Base-by-base conservation (phyloP, 768 basidiomycete genomes). In the Naganishia vishniacii region DNA sequence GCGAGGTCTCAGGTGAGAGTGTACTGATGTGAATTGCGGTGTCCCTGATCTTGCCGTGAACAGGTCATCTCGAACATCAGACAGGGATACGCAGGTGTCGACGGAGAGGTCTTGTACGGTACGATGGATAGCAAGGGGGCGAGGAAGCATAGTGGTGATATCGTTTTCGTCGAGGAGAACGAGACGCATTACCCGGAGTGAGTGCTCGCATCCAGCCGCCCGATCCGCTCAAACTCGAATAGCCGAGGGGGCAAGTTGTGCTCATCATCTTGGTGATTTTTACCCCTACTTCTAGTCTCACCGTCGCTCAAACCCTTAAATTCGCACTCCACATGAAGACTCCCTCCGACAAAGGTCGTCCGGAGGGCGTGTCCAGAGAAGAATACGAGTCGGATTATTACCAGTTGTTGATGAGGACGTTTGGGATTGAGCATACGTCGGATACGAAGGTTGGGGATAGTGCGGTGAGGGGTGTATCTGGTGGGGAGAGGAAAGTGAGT, bases 21-120 rank as follows among this genome's bases (percentile, higher is more conserved):
- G 6, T 29, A 32, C 51, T 23, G 51, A 12, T 31, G 16, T 40
- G 46, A 47, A 20, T 23, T 28, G 26, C 51, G n/a, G 31, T 56
- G 51, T 23, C 31, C 37, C 31, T 32, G 49, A 15, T 23, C 49
- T 25, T 51, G 31, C 28, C 51, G 29, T 40, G 51, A 32, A 8
- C 51, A 56, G 51, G 51, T 46, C 25, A n/a, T 61, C 44, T 46
- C 60, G 18, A 61, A 61, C 31, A 61, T 61, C 44, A 45, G 34
- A 61, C 77, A 79, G 4, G 88, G 88, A 65, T 92, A 82, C 68
- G 82, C 88, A 64, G 74, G 80, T 1, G 81, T 92, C 12, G 76
- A 84, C 41, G 90, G 91, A 25, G 80, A 84, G 0, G 81, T 91
- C 1, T 78, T 79, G 28, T 47, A 61, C 31, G 60, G 60, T 26